A percentile compares a stretch with the other conserved stretches of the same genome.
Evolutionary conservation across 306 rosid species (phyloP).

Genomic region (Sophora flavescens): DNA sequence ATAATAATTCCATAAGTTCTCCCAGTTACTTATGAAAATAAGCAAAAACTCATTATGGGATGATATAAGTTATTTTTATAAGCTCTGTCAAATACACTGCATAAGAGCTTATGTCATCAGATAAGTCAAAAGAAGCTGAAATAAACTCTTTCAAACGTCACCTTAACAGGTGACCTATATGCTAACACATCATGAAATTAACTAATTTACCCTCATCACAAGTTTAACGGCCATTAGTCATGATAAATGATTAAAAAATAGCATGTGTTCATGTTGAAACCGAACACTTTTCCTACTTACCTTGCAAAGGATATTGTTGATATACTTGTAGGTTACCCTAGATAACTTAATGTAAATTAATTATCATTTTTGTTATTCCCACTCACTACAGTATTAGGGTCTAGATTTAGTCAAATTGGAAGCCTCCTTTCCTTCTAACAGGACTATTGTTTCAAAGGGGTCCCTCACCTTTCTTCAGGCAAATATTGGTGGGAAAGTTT

Average conservation of each 20-base stretch:
- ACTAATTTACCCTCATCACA: conserved; percentile 44
- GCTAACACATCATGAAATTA: conserved; percentile 27
- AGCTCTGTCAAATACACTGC: too few relatives aligned
- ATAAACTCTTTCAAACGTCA: too few relatives aligned
- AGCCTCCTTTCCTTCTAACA: conserved; percentile 52
- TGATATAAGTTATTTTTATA: too few relatives aligned
- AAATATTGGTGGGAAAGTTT: conserved; percentile 68
- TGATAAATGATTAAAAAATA: conserved; percentile 23
- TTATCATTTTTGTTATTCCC: conserved; percentile 12
- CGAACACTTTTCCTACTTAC: conserved; percentile 40
- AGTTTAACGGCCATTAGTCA: conserved; percentile 48
- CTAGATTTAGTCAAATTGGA: conserved; percentile 62
- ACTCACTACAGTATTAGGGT: conserved; percentile 24
- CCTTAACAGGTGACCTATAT: conserved; percentile 28
- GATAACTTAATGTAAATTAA: conserved; percentile 30
- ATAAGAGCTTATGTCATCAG: too few relatives aligned
- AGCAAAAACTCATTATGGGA: too few relatives aligned
- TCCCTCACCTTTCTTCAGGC: conserved; percentile 47
- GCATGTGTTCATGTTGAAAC: conserved; percentile 6
- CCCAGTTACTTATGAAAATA: too few relatives aligned
- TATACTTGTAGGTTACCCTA: conserved; percentile 22
- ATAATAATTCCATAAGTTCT: too few relatives aligned
- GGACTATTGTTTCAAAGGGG: conserved; percentile 55
- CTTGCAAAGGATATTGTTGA: conserved; percentile 1
- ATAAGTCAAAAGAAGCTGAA: too few relatives aligned